Evolutionary conservation across 768 basidiomycete species (phyloP), one percentile per base, ranked within the genome.

Genomic region (Obba rivulosa): DNA sequence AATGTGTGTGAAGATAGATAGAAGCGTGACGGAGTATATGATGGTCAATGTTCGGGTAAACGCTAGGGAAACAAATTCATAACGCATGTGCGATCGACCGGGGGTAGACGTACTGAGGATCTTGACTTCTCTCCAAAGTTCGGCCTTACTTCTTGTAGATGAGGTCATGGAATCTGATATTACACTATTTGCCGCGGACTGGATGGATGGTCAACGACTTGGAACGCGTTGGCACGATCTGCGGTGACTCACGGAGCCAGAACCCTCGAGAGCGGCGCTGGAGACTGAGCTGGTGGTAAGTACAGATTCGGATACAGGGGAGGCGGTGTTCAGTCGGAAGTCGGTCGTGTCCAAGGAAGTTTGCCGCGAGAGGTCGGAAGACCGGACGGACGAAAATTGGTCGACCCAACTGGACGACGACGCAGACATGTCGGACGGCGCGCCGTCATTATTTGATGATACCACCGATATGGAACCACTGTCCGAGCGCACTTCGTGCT

Each of bases 61-160:
- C 5, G 92, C 92, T 96, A 50, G 3, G 9, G 18, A 8, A 34
- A 3, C 14, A 41, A 38, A 16, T 16, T 16, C 14, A 11, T 22
- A 31, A 20, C 18, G n/a, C 31, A 34, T 8, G 11, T 4, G 8
- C 23, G 18, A 37, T 38, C 45, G 45, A 24, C 16, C 41, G 22
- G 45, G 3, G 23, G 34, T n/a, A 18, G 1, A 71, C 78, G 41
- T 59, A 85, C 90, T 83, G 25, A 94, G 80, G 34, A 92, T 78
- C 64, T 96, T 97, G 34, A 96, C 78, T 66, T 96, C 92, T 49
- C 83, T 83, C 95, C 95, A 98, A 7, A 98, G 71, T 58, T 94
- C 85, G 1, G 77, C 79, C 62, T 85, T 92, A n/a, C 78, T 81
- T 52, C 77, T 72, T 21, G 69, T 52, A 10, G 36, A 50, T 10